Percentiles rank a stretch among this genome's conserved stretches.
Evolutionary conservation across 768 basidiomycete species (phyloP).

Genomic region (Sporobolomyces pararoseus): DNA sequence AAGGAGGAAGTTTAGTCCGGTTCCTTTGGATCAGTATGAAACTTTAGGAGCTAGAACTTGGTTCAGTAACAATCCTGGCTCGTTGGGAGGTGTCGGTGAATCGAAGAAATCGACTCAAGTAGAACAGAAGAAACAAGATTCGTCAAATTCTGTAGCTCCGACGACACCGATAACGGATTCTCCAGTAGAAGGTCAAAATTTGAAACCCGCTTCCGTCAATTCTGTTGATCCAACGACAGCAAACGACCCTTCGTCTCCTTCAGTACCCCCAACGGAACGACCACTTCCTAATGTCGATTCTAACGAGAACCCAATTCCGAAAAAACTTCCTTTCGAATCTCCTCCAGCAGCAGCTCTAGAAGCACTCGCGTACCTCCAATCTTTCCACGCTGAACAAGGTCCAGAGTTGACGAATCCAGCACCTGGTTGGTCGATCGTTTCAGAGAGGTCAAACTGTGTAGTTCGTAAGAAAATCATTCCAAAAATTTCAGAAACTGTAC

Average conservation of each 20-base stretch:
- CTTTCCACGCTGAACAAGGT: conserved; percentile 58
- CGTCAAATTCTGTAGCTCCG: too few species aligned
- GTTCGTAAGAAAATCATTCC: conserved; percentile 71
- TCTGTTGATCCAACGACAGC: neutral
- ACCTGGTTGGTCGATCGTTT: conserved; percentile 70
- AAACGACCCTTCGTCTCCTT: neutral
- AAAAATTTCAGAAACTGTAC: conserved; percentile 72
- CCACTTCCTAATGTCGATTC: neutral
- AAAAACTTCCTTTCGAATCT: conserved; percentile 40
- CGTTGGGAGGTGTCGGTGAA: too few species aligned
- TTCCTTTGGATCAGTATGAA: conserved; percentile 79
- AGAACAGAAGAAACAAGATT: neutral
- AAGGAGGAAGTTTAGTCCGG: conserved; percentile 74
- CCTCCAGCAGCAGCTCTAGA: conserved; percentile 80
- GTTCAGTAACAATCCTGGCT: neutral
- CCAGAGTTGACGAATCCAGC: conserved; percentile 53
- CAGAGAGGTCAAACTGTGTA: conserved; percentile 66
- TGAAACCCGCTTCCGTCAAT: neutral
- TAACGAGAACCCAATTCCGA: neutral
- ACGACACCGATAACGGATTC: too few species aligned
- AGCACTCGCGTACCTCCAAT: conserved; percentile 72
- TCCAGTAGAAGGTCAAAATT: too few species aligned
- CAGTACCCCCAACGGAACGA: neutral
- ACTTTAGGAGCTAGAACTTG: conserved; percentile 27
- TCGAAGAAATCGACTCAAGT: neutral